Conservation (phyloP, 208 protist species). For the Angomonas deanei region DNA sequence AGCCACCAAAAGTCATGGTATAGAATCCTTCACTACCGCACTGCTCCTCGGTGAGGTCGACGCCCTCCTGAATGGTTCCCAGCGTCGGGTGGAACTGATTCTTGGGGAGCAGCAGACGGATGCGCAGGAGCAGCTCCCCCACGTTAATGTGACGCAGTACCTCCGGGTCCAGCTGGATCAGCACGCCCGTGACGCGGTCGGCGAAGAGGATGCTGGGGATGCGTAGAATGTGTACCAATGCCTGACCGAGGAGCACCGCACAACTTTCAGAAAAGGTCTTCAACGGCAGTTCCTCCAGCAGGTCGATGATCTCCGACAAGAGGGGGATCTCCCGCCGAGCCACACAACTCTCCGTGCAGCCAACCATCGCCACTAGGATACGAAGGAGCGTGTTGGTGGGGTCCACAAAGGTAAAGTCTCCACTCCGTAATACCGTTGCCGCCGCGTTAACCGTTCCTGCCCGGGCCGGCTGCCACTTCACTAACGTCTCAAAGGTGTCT, state of each 20-base stretch:
- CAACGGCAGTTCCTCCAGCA: constrained; percentile 36
- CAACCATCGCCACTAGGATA: constrained; percentile 23
- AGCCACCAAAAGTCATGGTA: constrained; percentile 51
- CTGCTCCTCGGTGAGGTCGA: constrained; percentile 50
- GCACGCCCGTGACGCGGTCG: constrained; percentile 23
- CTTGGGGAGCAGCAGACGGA: constrained; percentile 46
- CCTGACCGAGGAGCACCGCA: constrained; percentile 14
- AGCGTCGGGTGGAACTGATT: constrained; percentile 50
- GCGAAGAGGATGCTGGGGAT: constrained; percentile 74
- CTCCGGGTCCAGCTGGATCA: constrained; percentile 33
- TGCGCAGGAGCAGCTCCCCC: constrained; percentile 23
- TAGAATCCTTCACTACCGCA: constrained; percentile 48
- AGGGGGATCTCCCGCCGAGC: constrained; percentile 22
- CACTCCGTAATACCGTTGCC: background rate
- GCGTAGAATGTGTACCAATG: constrained; percentile 29
- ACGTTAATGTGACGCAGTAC: constrained; percentile 24
- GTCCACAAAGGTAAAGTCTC: background rate
- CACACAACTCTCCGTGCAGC: constrained; percentile 13
- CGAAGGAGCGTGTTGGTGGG: background rate
- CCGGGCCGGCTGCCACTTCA: constrained; percentile 47
- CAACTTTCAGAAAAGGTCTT: constrained; percentile 30
- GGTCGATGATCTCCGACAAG: constrained; percentile 34
- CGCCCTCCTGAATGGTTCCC: constrained; percentile 33
- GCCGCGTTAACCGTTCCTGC: constrained; percentile 15
- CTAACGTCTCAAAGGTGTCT: constrained; percentile 45